Evolutionary conservation across 2,329 filamentous ascomycete genomes (phyloP).

Genomic region (Thielaviopsis ethacetica): DNA sequence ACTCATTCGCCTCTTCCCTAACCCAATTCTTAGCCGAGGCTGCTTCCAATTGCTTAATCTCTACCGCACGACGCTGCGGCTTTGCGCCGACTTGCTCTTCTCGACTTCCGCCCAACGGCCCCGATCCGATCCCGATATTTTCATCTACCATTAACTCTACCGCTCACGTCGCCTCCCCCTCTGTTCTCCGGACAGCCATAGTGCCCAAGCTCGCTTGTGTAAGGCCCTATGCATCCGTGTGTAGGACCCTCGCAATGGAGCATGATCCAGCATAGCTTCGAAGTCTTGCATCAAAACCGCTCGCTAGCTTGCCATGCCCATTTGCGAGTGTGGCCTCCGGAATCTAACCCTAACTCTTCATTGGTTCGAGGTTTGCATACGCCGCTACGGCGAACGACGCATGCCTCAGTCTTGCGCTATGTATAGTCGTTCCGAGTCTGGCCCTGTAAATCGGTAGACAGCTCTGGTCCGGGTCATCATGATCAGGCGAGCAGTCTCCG

Average conservation of each 20-base stretch:
- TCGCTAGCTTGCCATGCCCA: conserved; percentile 23
- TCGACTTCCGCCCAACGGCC: not conserved
- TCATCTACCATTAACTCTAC: not conserved
- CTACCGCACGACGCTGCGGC: not conserved
- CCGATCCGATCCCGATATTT: conserved; percentile 1
- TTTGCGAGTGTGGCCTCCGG: conserved; percentile 52
- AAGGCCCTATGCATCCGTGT: conserved; percentile 1
- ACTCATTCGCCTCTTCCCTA: not conserved
- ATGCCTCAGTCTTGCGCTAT: conserved; percentile 45
- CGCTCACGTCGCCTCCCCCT: conserved; percentile 57
- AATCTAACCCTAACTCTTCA: conserved; percentile 82
- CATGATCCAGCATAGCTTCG: conserved; percentile 25
- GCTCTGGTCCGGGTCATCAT: conserved; percentile 24
- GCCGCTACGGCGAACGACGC: not conserved
- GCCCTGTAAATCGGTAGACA: conserved; percentile 39
- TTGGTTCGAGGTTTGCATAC: conserved; percentile 35
- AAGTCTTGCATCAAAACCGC: conserved; percentile 22
- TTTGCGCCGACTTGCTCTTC: not conserved
- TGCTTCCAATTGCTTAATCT: not conserved
- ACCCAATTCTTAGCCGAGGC: not conserved
- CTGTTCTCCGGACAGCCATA: conserved; percentile 49
- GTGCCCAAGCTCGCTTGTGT: not conserved
- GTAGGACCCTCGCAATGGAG: conserved; percentile 21
- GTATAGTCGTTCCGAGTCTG: conserved; percentile 37
- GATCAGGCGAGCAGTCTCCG: conserved; percentile 19